Conservation (phyloP, 305 asterid species). For the Lippia alba region DNA sequence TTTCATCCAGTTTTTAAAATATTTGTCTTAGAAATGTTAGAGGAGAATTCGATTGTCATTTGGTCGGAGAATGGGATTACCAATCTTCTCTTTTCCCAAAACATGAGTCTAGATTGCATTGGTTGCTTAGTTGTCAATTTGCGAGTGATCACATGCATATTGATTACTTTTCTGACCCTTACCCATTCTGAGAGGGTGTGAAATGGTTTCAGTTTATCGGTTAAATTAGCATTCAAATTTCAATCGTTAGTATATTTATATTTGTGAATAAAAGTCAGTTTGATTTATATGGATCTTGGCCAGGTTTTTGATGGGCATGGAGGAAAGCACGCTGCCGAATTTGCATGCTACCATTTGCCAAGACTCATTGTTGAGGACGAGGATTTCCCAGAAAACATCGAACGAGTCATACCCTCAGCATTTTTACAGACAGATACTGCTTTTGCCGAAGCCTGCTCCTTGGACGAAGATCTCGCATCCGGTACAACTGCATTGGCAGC, state of each 20-base stretch:
- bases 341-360: slow-evolving; percentile 83
- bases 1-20: no score
- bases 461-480: slow-evolving; percentile 87
- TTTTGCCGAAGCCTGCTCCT: slow-evolving; percentile 86
- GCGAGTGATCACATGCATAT: background rate
- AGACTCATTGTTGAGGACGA: slow-evolving; percentile 75
- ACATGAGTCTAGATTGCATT: no score
- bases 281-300: slow-evolving; percentile 12
- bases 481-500: slow-evolving; percentile 99
- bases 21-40: no score
- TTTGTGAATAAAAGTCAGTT: background rate
- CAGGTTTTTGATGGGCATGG: slow-evolving; percentile 99
- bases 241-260: background rate
- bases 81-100: no score
- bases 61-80: no score
- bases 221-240: background rate
- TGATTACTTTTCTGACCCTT: background rate
- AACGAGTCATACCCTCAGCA: slow-evolving; percentile 77
- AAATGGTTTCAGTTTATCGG: background rate
- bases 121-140: no score
- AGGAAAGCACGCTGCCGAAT: slow-evolving; percentile 97
- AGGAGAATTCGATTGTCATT: no score
- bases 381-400: slow-evolving; percentile 73
- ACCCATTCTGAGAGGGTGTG: background rate
- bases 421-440: slow-evolving; percentile 85